phyloP scores from a whole-genome alignment of 345 rosid genomes.

The Syzygium aqueum region DNA sequence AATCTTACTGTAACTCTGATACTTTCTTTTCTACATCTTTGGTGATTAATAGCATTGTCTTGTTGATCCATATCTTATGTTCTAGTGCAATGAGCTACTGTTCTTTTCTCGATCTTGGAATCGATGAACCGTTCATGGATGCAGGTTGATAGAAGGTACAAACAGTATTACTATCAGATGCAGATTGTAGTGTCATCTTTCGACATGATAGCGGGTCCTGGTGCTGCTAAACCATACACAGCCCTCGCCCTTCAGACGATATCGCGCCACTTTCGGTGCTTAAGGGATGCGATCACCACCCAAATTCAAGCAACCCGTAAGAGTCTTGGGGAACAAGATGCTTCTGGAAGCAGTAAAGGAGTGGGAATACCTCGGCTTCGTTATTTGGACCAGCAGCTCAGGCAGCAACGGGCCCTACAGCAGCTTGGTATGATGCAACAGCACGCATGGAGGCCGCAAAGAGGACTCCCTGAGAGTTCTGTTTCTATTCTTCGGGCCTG shows the following conservation, averaged over 20 bases:
- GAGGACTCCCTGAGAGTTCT: conserved; percentile 90
- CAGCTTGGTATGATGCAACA: conserved; percentile 89
- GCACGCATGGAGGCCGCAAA: conserved; percentile 93
- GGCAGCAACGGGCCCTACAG: conserved; percentile 89
- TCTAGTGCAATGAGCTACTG: background rate
- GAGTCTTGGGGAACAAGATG: conserved; percentile 82
- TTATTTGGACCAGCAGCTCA: conserved; percentile 87
- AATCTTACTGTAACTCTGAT: background rate
- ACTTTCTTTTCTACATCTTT: background rate
- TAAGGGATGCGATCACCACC: conserved; percentile 72
- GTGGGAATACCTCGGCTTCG: conserved; percentile 77
- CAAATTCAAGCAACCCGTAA: conserved; percentile 59
- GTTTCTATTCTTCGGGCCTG: conserved; percentile 94
- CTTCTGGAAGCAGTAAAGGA: conserved; percentile 45
- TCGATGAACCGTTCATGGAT: background rate
- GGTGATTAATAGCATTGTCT: background rate
- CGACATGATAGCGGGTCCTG: conserved; percentile 73
- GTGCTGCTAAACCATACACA: conserved; percentile 91
- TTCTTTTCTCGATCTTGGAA: background rate
- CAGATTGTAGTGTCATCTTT: conserved; percentile 92
- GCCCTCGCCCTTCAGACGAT: conserved; percentile 86
- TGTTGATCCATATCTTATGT: background rate
- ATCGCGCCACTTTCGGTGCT: conserved; percentile 88
- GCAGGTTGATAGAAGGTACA: conserved; percentile 93
- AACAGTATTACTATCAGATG: conserved; percentile 94